A percentile compares a stretch with the other conserved stretches of the same genome.
Conservation (phyloP, 352 stramenopile genomes). For the Phytophthora sp. region DNA sequence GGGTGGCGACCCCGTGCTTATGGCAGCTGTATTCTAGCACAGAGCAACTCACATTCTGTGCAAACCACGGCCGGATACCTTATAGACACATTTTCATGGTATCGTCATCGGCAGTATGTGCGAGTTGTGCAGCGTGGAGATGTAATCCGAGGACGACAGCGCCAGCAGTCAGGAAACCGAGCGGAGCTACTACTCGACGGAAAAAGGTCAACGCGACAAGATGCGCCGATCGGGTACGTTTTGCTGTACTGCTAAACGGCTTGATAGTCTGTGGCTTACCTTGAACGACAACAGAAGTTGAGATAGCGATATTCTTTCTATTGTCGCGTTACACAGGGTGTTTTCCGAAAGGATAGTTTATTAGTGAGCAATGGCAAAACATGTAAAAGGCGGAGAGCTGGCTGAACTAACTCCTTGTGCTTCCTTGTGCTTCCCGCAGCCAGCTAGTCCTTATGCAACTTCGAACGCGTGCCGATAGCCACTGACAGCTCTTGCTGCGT, state of each 20-base stretch:
- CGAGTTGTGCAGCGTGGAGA: constrained; percentile 10
- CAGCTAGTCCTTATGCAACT: no score
- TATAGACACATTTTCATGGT: constrained; percentile 35
- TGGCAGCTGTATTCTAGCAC: constrained; percentile 47
- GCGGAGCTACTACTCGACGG: constrained; percentile 20
- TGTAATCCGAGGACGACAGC: constrained; percentile 17
- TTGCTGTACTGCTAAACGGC: neutral
- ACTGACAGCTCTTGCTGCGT: no score
- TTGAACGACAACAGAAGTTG: constrained; percentile 1
- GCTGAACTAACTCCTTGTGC: no score
- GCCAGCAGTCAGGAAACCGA: constrained; percentile 14
- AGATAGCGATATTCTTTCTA: neutral
- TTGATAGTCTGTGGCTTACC: neutral
- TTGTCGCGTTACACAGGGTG: neutral
- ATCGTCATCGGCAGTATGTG: neutral
- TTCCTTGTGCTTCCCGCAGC: no score
- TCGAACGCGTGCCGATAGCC: no score
- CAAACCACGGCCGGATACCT: constrained; percentile 47
- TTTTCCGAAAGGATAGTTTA: neutral
- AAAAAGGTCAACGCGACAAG: neutral
- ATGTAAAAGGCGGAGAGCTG: no score
- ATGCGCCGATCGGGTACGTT: neutral
- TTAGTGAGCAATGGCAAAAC: neutral
- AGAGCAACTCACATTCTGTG: constrained; percentile 40
- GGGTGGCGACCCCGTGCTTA: constrained; percentile 9